Base-by-base conservation (phyloP, 768 basidiomycete species). In the Cystofilobasidium capitatum region DNA sequence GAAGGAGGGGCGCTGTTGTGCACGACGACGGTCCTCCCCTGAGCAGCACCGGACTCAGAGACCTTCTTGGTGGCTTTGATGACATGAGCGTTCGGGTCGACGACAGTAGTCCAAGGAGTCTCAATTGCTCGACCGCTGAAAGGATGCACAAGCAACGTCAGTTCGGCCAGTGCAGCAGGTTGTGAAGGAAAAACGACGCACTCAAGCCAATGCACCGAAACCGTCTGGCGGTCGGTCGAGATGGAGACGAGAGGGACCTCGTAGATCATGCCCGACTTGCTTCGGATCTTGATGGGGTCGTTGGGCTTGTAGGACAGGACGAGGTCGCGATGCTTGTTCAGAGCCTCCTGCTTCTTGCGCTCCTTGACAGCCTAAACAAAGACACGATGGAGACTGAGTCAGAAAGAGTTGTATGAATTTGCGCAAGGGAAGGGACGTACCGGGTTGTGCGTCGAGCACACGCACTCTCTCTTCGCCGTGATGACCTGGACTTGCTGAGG, bases 391-490 rank as follows among this genome's bases (percentile, higher is more conserved):
- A 24, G 29, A 33, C 6, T n/a, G 26, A n/a, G 33, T 37, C 2
- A 42, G 40, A 37, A n/a, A 26, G 44, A 3, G 37, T 29, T 17
- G 12, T 13, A 26, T 26, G 24, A 45, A 33, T 20, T 31, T 16
- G 54, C 14, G 33, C 29, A 40, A 24, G 17, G 8, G 33, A 35
- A 31, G 24, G 4, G 5, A 47, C 66, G 35, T 20, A 69, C 66
- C 6, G 67, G 67, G 35, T 69, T 69, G 42, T 69, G 67, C 20
- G 62, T 47, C 22, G 62, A 51, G 42, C 67, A 69, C 0, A 69
- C 45, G 24, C 61, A 63, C 35, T 69, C 61, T 20, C 36, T 63
- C 44, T 49, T 64, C 31, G 36, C 42, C 0, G 36, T 16, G 1
- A 17, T n/a, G 22, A 42, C 29, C 29, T 57, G 20, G 24, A 69